A percentile compares a stretch with the other conserved stretches of the same genome.
phyloP scores from a whole-genome alignment of 2,329 filamentous ascomycete genomes.

The Pestalotiopsis sp. region DNA sequence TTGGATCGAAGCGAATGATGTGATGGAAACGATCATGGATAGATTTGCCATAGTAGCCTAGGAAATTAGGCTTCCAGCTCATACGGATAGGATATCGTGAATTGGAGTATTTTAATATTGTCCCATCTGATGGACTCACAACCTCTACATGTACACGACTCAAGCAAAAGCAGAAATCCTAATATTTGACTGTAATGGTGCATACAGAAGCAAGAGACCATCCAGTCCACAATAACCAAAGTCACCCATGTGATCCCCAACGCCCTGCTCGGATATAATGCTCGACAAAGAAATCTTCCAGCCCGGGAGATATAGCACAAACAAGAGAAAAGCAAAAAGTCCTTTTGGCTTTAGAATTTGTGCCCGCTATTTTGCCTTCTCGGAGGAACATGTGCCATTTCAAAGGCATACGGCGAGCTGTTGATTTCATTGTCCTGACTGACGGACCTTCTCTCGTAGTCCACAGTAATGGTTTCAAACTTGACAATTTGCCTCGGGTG shows the following conservation, averaged over 20 bases:
- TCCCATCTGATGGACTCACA: too few relatives aligned
- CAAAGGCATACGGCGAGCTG: not conserved
- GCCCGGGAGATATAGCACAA: not conserved
- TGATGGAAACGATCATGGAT: not conserved
- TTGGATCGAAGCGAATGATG: not conserved
- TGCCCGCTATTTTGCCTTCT: not conserved
- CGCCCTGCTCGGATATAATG: not conserved
- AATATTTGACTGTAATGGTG: not conserved
- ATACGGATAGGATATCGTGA: too few relatives aligned
- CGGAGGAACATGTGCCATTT: conserved; percentile 3
- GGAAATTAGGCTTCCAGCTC: too few relatives aligned
- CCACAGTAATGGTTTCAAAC: conserved; percentile 4
- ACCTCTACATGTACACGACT: too few relatives aligned
- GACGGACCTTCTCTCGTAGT: conserved; percentile 9
- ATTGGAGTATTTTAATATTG: too few relatives aligned
- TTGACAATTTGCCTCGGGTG: conserved; percentile 6
- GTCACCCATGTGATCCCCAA: not conserved
- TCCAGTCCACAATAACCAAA: not conserved
- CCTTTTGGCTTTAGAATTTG: not conserved
- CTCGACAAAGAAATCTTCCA: not conserved
- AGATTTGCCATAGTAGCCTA: too few relatives aligned
- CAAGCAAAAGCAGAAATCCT: not conserved
- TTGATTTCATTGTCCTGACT: conserved; percentile 1
- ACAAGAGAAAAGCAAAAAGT: not conserved
- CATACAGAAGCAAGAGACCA: not conserved